Conservation (phyloP, 1,284 basidiomycete genomes). For the Singerocomus rubriflavus region DNA sequence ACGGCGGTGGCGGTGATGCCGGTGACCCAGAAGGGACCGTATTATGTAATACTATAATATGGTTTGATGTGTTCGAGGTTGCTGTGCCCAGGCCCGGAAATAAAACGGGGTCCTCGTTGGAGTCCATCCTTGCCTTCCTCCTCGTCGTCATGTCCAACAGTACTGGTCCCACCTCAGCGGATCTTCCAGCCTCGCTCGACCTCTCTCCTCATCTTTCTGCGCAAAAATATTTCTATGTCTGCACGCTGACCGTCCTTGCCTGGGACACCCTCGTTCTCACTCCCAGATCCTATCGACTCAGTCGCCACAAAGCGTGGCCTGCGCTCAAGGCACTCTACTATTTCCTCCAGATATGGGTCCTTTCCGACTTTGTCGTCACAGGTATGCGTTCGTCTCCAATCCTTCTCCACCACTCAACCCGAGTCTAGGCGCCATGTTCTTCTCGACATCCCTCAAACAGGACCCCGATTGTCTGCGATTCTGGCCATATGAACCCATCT, state of each 20-base stretch:
- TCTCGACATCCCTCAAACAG: conserved; percentile 65
- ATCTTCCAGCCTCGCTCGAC: conserved; percentile 56
- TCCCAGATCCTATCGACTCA: conserved; percentile 69
- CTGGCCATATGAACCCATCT: conserved; percentile 80
- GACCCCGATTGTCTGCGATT: conserved; percentile 57
- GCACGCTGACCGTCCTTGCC: conserved; percentile 79
- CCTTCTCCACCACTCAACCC: conserved; percentile 6
- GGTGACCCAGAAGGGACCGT: background rate
- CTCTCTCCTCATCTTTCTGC: conserved; percentile 73
- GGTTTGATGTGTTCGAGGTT: conserved; percentile 1
- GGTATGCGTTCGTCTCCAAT: conserved; percentile 42
- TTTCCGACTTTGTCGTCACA: conserved; percentile 69
- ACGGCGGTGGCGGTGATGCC: background rate
- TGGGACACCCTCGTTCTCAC: conserved; percentile 83
- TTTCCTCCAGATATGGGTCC: conserved; percentile 72
- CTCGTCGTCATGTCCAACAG: conserved; percentile 10
- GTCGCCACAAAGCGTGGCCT: conserved; percentile 69
- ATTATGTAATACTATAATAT: conserved; percentile 21
- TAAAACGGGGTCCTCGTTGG: background rate
- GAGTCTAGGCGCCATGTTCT: conserved; percentile 68
- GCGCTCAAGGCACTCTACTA: conserved; percentile 71
- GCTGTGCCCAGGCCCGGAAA: conserved; percentile 7
- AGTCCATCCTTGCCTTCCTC: background rate
- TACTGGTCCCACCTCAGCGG: conserved; percentile 20
- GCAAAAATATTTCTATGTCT: conserved; percentile 84